Conservation (phyloP, 2,329 filamentous ascomycete species). For the Colletotrichum sp. region DNA sequence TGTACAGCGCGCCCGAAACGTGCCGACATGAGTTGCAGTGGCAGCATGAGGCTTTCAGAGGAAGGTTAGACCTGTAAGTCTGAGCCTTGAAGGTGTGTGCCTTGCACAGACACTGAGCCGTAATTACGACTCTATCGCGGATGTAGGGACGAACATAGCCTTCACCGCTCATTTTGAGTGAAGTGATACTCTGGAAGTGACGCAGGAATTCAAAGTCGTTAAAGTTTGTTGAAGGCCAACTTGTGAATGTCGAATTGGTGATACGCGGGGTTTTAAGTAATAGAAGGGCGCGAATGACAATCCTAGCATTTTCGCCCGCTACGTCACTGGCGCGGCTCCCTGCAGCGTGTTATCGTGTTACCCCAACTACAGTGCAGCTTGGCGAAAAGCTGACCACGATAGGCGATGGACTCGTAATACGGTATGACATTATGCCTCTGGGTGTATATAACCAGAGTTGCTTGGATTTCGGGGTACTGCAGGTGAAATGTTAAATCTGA, state of each 20-base stretch:
- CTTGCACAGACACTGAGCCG: constrained; percentile 49
- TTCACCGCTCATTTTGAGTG: background rate
- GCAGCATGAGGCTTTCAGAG: constrained; percentile 46
- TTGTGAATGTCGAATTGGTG: background rate
- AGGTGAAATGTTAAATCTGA: background rate
- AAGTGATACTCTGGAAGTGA: no score
- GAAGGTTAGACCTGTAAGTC: constrained; percentile 43
- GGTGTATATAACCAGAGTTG: background rate
- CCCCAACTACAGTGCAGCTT: background rate
- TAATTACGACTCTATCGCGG: background rate
- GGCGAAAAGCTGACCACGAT: background rate
- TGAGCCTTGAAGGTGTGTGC: constrained; percentile 43
- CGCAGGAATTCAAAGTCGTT: accelerated
- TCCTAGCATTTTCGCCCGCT: background rate
- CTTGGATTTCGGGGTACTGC: background rate
- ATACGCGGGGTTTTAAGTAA: background rate
- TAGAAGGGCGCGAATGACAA: background rate
- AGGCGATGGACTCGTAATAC: background rate
- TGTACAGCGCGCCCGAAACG: constrained; percentile 46
- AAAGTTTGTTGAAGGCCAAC: background rate
- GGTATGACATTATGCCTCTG: background rate
- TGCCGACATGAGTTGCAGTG: constrained; percentile 58
- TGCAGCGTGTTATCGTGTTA: background rate
- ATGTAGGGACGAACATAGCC: background rate
- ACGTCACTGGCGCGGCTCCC: background rate